Percentiles rank a stretch among this genome's conserved stretches.
Conservation (phyloP, 1,284 basidiomycete genomes). For the Cryptococcus depauperatus region DNA sequence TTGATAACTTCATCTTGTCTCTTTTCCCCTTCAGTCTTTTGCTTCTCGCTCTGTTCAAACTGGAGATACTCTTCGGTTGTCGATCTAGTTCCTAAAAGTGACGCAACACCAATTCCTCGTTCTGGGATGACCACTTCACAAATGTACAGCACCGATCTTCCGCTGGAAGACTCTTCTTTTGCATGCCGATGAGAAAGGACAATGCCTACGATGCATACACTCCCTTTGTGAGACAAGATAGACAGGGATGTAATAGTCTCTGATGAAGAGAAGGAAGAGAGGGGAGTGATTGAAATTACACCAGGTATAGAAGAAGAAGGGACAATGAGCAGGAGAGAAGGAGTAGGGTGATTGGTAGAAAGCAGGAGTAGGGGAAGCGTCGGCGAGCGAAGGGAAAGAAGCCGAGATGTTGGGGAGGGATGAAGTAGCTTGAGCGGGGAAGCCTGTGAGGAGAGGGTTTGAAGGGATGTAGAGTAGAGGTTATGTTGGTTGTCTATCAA, state of each 20-base stretch:
- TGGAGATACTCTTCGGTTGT: slow-evolving; percentile 20
- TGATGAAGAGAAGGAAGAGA: slow-evolving; percentile 19
- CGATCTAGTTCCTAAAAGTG: slow-evolving; percentile 25
- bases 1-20: slow-evolving; percentile 6
- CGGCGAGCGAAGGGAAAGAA: slow-evolving; percentile 6
- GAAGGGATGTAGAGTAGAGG: slow-evolving; percentile 6
- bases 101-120: slow-evolving; percentile 31
- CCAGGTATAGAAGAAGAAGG: slow-evolving; percentile 24
- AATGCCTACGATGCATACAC: slow-evolving; percentile 15
- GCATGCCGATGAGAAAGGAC: slow-evolving; percentile 18
- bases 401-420: slow-evolving; percentile 19
- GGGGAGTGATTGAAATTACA: slow-evolving; percentile 16
- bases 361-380: slow-evolving; percentile 20
- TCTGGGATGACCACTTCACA: slow-evolving; percentile 28
- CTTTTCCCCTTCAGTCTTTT: slow-evolving; percentile 1
- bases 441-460: slow-evolving; percentile 5
- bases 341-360: slow-evolving; percentile 19
- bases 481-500: slow-evolving; percentile 3
- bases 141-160: slow-evolving; percentile 31
- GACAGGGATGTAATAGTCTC: slow-evolving; percentile 23
- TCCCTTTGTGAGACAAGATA: slow-evolving; percentile 12
- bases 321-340: slow-evolving; percentile 27
- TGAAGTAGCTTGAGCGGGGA: slow-evolving; percentile 5
- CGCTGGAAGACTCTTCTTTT: slow-evolving; percentile 13
- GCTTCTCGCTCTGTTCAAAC: background rate